Conservation (phyloP, 148 eudicot genomes). For the Fagopyrum esculentum region DNA sequence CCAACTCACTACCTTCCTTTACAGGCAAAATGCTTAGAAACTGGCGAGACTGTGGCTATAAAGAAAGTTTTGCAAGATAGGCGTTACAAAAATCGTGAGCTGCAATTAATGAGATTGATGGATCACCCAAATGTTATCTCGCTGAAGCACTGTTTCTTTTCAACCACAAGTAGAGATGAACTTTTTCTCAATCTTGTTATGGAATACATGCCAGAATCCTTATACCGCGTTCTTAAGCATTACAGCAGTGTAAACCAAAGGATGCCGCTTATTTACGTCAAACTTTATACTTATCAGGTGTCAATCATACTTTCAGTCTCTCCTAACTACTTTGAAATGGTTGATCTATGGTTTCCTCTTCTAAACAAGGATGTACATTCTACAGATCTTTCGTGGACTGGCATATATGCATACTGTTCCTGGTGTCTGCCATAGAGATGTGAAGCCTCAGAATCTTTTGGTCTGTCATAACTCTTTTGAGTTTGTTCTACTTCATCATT, state of each 20-base stretch:
- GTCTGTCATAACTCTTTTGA: slow-evolving; percentile 14
- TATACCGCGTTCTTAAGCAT: slow-evolving; percentile 69
- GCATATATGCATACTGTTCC: slow-evolving; percentile 79
- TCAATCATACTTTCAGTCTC: background rate
- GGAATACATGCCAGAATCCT: slow-evolving; percentile 78
- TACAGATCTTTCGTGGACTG: slow-evolving; percentile 74
- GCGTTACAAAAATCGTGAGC: slow-evolving; percentile 72
- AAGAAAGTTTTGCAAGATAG: slow-evolving; percentile 84
- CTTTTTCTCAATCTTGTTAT: slow-evolving; percentile 75
- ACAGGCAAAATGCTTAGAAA: slow-evolving; percentile 83
- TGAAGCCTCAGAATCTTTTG: slow-evolving; percentile 76
- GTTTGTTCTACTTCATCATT: background rate
- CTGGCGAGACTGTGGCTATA: slow-evolving; percentile 74
- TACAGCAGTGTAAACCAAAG: slow-evolving; percentile 57
- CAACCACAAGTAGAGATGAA: slow-evolving; percentile 73
- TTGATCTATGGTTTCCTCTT: background rate
- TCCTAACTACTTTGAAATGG: background rate
- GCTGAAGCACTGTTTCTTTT: slow-evolving; percentile 77
- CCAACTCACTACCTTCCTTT: slow-evolving; percentile 1
- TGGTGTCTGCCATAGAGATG: slow-evolving; percentile 76
- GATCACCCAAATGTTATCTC: slow-evolving; percentile 57
- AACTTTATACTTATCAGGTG: slow-evolving; percentile 83
- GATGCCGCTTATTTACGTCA: slow-evolving; percentile 76
- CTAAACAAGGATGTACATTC: background rate
- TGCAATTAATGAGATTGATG: slow-evolving; percentile 70